Conservation (phyloP, 1,139 yeast genomes). For the Geotrichum phurueaensis region DNA sequence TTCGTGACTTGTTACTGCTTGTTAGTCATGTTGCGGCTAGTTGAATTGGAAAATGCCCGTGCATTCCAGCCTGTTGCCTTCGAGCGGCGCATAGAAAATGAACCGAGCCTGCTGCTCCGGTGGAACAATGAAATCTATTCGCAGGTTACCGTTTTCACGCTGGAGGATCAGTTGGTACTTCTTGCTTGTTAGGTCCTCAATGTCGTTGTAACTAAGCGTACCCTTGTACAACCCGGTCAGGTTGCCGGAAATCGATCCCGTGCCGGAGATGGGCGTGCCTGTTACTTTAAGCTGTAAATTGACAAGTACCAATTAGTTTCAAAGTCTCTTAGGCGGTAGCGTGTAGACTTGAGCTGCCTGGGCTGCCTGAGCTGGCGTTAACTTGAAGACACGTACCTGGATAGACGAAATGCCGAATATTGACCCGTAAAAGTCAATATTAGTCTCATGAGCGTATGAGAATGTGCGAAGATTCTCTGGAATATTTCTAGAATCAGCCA, state of each 20-base stretch:
- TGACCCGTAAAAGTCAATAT: conserved; percentile 61
- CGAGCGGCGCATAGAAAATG: conserved; percentile 9
- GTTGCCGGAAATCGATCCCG: conserved; percentile 27
- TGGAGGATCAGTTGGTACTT: conserved; percentile 22
- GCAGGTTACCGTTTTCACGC: conserved; percentile 15
- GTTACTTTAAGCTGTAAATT: conserved; percentile 17
- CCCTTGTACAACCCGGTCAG: conserved; percentile 27
- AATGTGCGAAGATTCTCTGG: conserved; percentile 5
- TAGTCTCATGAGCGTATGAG: conserved; percentile 73
- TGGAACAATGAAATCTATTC: conserved; percentile 16
- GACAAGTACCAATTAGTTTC: neutral
- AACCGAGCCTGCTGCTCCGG: conserved; percentile 16
- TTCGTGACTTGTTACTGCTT: neutral
- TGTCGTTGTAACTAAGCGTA: conserved; percentile 25
- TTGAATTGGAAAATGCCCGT: conserved; percentile 16
- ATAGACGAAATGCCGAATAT: conserved; percentile 49
- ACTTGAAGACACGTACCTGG: conserved; percentile 6
- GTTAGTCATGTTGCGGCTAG: neutral
- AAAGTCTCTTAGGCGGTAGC: neutral
- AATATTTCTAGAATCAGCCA: conserved; percentile 2
- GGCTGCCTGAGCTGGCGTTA: neutral
- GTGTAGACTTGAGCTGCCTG: neutral
- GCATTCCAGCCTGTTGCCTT: conserved; percentile 12
- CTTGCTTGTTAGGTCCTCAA: conserved; percentile 26
- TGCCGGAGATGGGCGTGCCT: conserved; percentile 28